phyloP scores from a whole-genome alignment of 73 alveolate species.

The Paramecium bursaria region DNA sequence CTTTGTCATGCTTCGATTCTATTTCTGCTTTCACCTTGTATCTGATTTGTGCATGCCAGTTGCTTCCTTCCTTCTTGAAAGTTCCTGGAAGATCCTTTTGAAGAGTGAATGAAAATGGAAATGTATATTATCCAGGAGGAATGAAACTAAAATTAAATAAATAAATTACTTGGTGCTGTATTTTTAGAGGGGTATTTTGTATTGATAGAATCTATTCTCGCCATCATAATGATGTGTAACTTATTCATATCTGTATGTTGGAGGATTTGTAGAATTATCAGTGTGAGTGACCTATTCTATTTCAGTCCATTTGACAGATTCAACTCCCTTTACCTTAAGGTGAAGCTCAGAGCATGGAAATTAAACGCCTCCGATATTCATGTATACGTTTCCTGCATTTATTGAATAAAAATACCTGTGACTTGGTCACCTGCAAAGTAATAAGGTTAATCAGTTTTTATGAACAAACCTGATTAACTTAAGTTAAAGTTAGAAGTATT shows the following conservation, averaged over 20 bases:
- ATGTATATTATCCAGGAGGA: slow-evolving; percentile 25
- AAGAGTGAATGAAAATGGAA: background rate
- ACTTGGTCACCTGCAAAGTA: slow-evolving; percentile 42
- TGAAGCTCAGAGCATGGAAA: background rate
- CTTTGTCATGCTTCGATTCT: background rate
- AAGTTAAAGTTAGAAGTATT: background rate
- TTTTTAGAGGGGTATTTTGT: slow-evolving; percentile 4
- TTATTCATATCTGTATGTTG: background rate
- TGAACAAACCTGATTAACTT: background rate
- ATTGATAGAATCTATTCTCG: slow-evolving; percentile 10
- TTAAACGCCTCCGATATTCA: background rate
- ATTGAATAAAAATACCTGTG: slow-evolving; percentile 2
- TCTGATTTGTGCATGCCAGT: background rate
- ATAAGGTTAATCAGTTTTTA: slow-evolving; percentile 15
- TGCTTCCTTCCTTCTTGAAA: background rate
- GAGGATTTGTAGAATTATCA: background rate
- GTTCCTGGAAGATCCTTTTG: slow-evolving; percentile 17
- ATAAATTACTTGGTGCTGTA: background rate
- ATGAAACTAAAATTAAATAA: background rate
- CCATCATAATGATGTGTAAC: slow-evolving; percentile 37
- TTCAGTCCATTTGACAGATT: slow-evolving; percentile 21
- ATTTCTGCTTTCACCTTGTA: slow-evolving; percentile 50
- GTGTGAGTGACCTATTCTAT: background rate
- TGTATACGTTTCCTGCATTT: slow-evolving; percentile 6
- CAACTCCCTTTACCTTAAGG: slow-evolving; percentile 39